Conservation (phyloP, 2,329 filamentous ascomycete species). For the Sclerotinia subarctica region DNA sequence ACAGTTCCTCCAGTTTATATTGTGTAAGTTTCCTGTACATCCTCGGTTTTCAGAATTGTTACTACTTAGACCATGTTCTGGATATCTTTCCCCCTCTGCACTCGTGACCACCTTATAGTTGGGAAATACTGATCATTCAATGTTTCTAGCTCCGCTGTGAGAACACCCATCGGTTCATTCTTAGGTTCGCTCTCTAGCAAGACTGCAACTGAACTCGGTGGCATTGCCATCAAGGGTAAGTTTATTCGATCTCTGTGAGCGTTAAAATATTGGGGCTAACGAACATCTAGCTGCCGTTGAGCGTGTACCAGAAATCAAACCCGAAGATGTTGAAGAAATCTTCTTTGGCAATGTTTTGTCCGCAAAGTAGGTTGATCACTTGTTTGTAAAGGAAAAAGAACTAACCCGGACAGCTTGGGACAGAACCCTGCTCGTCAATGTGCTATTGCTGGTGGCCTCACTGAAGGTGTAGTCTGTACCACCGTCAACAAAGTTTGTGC, state of each 20-base stretch:
- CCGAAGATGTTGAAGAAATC: constrained; percentile 89
- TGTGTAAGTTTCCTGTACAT: constrained; percentile 46
- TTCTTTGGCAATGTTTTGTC: constrained; percentile 98
- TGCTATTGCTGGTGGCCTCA: constrained; percentile 82
- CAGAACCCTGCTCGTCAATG: constrained; percentile 96
- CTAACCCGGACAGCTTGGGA: constrained; percentile 62
- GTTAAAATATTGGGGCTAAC: neutral
- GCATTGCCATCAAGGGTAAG: constrained; percentile 86
- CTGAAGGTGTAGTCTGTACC: constrained; percentile 76
- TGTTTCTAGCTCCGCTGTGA: constrained; percentile 59
- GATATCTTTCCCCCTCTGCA: neutral
- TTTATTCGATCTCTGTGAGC: neutral
- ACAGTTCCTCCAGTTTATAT: constrained; percentile 89
- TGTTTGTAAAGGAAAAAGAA: neutral
- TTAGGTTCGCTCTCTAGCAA: constrained; percentile 87
- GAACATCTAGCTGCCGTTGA: constrained; percentile 65
- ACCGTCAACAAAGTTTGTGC: constrained; percentile 99
- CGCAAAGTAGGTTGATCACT: constrained; percentile 66
- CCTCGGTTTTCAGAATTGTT: neutral
- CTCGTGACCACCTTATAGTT: neutral
- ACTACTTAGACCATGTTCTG: neutral
- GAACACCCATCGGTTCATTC: constrained; percentile 92
- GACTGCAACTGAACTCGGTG: constrained; percentile 80
- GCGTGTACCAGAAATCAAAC: constrained; percentile 80
- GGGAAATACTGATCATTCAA: neutral